Percentiles rank a stretch among this genome's conserved stretches.
Evolutionary conservation across 2,329 filamentous ascomycete species (phyloP).

Genomic region (Domatiomyces catenatus): DNA sequence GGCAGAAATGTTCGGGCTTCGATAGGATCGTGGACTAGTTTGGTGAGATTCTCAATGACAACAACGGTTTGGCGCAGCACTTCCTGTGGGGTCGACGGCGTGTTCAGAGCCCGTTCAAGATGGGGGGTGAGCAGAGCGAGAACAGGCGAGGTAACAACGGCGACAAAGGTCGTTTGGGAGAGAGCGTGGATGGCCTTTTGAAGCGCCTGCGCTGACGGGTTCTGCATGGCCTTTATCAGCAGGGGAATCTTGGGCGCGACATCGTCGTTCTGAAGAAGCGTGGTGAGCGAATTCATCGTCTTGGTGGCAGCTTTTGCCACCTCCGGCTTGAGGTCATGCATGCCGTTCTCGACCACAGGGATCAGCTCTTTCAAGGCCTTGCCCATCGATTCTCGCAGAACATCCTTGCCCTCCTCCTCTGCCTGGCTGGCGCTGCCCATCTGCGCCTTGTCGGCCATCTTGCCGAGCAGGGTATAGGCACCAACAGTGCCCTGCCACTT

Average conservation of each 20-base stretch:
- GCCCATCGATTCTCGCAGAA: constrained; percentile 82
- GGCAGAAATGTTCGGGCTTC: constrained; percentile 91
- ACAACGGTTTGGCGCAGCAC: constrained; percentile 90
- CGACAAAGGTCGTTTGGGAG: constrained; percentile 96
- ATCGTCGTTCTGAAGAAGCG: constrained; percentile 89
- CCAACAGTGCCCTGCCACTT: constrained; percentile 97
- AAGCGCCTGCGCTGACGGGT: constrained; percentile 72
- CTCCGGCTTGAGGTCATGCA: constrained; percentile 92
- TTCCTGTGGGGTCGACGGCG: constrained; percentile 78
- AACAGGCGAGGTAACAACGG: constrained; percentile 86
- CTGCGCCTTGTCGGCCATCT: constrained; percentile 90
- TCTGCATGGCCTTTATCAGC: constrained; percentile 85
- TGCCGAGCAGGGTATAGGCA: constrained; percentile 68
- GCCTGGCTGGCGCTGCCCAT: constrained; percentile 71
- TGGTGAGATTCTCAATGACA: constrained; percentile 94
- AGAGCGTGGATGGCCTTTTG: constrained; percentile 95
- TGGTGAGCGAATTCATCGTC: constrained; percentile 82
- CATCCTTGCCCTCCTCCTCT: constrained; percentile 72
- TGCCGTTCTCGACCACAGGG: constrained; percentile 75
- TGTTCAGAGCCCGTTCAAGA: constrained; percentile 85
- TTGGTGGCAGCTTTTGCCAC: constrained; percentile 71
- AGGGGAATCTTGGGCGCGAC: constrained; percentile 83
- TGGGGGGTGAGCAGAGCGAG: constrained; percentile 87
- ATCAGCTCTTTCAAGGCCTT: constrained; percentile 74
- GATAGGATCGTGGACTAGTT: constrained; percentile 87